Conservation (phyloP, 2,329 filamentous ascomycete species). For the Aciculosporium take region DNA sequence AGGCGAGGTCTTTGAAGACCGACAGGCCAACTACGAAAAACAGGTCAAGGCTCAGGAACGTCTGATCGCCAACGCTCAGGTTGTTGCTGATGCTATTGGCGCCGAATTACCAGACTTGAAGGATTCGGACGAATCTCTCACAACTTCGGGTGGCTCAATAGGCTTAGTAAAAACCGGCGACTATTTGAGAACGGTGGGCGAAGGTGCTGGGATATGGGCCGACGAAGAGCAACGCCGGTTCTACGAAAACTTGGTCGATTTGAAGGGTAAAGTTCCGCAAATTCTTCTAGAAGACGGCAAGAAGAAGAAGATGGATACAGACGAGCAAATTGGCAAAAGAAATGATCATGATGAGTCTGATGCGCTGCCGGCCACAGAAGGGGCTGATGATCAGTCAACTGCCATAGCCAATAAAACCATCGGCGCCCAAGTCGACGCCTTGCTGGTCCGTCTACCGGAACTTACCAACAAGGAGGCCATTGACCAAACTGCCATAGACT, state of each 20-base stretch:
- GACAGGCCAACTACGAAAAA: slow-evolving; percentile 90
- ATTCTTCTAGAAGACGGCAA: slow-evolving; percentile 89
- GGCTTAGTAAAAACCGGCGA: slow-evolving; percentile 89
- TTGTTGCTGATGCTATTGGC: slow-evolving; percentile 75
- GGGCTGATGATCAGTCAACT: slow-evolving; percentile 72
- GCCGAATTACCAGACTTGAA: slow-evolving; percentile 89
- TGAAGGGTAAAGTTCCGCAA: slow-evolving; percentile 88
- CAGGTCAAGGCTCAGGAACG: slow-evolving; percentile 86
- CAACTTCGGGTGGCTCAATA: slow-evolving; percentile 59
- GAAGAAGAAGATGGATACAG: slow-evolving; percentile 75
- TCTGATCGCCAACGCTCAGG: slow-evolving; percentile 76
- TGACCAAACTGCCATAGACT: slow-evolving; percentile 86
- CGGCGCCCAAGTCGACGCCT: slow-evolving; percentile 85
- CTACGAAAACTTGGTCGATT: slow-evolving; percentile 89
- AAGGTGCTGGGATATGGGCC: slow-evolving; percentile 93
- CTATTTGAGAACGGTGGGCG: slow-evolving; percentile 77
- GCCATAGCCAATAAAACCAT: slow-evolving; percentile 96
- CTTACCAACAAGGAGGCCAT: slow-evolving; percentile 82
- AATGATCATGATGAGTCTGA: slow-evolving; percentile 39
- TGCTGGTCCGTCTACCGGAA: slow-evolving; percentile 78
- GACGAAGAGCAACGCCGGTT: slow-evolving; percentile 96
- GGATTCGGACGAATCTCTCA: slow-evolving; percentile 59
- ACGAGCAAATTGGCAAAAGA: slow-evolving; percentile 74
- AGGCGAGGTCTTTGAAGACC: slow-evolving; percentile 94
- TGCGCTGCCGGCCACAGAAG: slow-evolving; percentile 30